Base-by-base conservation (phyloP, 345 rosid species). In the Bruguiera gymnorhiza region DNA sequence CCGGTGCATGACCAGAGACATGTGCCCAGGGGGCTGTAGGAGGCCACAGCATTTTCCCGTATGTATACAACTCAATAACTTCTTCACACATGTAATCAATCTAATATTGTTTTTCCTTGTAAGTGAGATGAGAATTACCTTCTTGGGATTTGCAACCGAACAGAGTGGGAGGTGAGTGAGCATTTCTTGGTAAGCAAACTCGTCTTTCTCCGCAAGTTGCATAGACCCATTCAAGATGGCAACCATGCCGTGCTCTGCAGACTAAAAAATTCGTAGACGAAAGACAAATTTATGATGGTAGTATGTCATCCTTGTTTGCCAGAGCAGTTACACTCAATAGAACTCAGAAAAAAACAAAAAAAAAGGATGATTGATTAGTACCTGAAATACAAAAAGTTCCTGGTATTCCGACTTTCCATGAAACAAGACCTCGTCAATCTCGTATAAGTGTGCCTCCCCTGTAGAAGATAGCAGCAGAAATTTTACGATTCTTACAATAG, bases 91-190 rank as follows among this genome's bases (percentile, higher is more conserved):
- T n/a, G 10, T 7, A 34, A 34, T 34, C 9, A 34, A 34, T 8
- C 8, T 7, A 34, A 7, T 8, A 7, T 7, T 34, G 37, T 34
- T 34, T 3, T 43, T 43, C 50, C 13, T 43, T 0, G 3, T 3
- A 43, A 43, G 48, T 3, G 50, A 3, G 50, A 43, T 13, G 16
- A 43, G 5, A 43, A 13, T 15, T 46, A 90, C 97, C 90, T 88
- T 90, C 72, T 80, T 83, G 6, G 97, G 97, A 71, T 77, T 75
- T 37, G 89, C 86, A 57, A 90, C 80, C 24, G 97, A 90, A 68
- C 97, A 90, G 65, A 88, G 86, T 0, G 97, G 90, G 80, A 90
- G 92, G 67, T 90, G 97, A 65, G 93, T 80, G 63, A 90, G 86
- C 91, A 90, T 86, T 78, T 90, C 93, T 46, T 88, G 93, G 79